Percentiles rank a stretch among this genome's conserved stretches.
Evolutionary conservation across 805 yeast species (phyloP).

Genomic region (Wickerhamomyces strasburgensis): DNA sequence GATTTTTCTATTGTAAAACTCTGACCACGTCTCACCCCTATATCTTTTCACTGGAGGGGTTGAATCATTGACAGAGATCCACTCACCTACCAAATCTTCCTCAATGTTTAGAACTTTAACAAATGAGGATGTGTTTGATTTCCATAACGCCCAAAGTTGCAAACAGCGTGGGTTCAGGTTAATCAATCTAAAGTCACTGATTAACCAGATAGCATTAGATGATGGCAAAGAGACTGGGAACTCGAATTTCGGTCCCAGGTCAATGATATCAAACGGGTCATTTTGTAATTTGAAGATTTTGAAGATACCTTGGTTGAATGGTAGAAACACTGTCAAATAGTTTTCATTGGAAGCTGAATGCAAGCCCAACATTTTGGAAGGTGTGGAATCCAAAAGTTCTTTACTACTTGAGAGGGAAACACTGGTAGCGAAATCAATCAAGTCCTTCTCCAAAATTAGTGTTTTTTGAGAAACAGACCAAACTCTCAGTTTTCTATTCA

Average conservation of each 20-base stretch:
- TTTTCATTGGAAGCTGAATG: constrained; percentile 7
- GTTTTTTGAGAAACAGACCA: constrained; percentile 47
- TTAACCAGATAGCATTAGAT: constrained; percentile 39
- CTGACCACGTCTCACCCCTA: constrained; percentile 29
- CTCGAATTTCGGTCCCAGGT: constrained; percentile 25
- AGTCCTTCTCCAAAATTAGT: constrained; percentile 25
- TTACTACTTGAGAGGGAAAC: constrained; percentile 13
- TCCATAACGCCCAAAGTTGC: constrained; percentile 49
- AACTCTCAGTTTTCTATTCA: constrained; percentile 48
- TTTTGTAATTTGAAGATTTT: constrained; percentile 32
- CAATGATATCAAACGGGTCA: constrained; percentile 21
- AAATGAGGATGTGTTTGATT: constrained; percentile 52
- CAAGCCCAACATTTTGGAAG: constrained; percentile 27
- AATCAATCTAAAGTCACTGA: constrained; percentile 39
- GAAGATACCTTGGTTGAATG: constrained; percentile 39
- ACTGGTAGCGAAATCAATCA: constrained; percentile 12
- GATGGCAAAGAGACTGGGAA: constrained; percentile 30
- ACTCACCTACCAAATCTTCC: constrained; percentile 21
- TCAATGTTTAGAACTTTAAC: constrained; percentile 32
- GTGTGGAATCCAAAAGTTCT: constrained; percentile 27
- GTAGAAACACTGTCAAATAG: constrained; percentile 34
- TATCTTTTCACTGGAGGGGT: constrained; percentile 12
- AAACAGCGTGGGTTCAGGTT: constrained; percentile 14
- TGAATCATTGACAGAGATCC: constrained; percentile 19
- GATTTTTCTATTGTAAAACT: constrained; percentile 39